Conservation (phyloP, 2,329 filamentous ascomycete species). For the Torrubiella hemipterigena region DNA sequence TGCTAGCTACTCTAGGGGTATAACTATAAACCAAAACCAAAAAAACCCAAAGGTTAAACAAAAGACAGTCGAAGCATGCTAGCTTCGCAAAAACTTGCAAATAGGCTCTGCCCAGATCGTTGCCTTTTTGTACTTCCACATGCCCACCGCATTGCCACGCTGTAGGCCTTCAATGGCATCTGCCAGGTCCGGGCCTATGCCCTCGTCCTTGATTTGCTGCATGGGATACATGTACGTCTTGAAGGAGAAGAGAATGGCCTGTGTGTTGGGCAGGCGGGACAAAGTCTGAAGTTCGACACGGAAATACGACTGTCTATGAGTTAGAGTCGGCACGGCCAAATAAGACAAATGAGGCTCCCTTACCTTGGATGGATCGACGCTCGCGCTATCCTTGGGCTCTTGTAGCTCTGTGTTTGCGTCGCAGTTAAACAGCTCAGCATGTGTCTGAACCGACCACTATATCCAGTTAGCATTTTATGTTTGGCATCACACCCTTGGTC, state of each 20-base stretch:
- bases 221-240: constrained; percentile 42
- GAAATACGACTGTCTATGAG: no score
- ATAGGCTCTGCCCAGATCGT: constrained; percentile 34
- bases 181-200: constrained; percentile 30
- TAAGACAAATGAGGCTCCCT: constrained; percentile 2
- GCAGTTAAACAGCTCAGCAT: constrained; percentile 26
- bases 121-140: constrained; percentile 40
- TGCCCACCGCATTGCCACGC: constrained; percentile 37
- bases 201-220: constrained; percentile 34
- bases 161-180: constrained; percentile 41
- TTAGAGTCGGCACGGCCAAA: neutral
- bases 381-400: constrained; percentile 20
- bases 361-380: constrained; percentile 26
- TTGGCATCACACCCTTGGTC: no score
- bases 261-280: constrained; percentile 32
- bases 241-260: constrained; percentile 40
- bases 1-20: no score
- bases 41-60: no score
- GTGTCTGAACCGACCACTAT: constrained; percentile 37
- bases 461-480: neutral
- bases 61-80: no score
- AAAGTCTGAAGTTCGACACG: constrained; percentile 41
- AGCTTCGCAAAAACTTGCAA: constrained; percentile 31
- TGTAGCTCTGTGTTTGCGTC: constrained; percentile 22
- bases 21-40: no score